Percentiles rank a stretch among this genome's conserved stretches.
These are phyloP conservation scores for Lactifluus echinatus DNA, from an alignment of 768 basidiomycete species.

Conservation along the genomic window DNA sequence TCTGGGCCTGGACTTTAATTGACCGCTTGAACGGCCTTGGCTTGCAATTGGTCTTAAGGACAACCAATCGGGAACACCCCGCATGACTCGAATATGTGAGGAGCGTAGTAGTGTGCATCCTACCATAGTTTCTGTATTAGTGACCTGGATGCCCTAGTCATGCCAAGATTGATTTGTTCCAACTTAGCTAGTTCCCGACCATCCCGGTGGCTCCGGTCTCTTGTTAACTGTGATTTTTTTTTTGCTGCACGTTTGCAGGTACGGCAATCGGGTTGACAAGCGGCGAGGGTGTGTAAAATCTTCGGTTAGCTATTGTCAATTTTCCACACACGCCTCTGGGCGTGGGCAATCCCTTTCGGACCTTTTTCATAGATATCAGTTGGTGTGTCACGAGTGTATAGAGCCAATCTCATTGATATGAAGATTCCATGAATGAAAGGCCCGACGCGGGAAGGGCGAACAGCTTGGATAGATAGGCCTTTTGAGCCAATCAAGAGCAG, in stretches of 20 bases:
- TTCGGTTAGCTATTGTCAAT: not conserved
- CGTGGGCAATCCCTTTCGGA: too few species aligned
- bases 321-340: too few species aligned
- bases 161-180: not conserved
- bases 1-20: too few species aligned
- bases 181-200: not conserved
- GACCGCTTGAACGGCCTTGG: not conserved
- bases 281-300: not conserved
- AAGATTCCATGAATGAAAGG: too few species aligned
- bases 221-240: not conserved
- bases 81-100: too few species aligned
- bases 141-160: not conserved
- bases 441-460: too few species aligned
- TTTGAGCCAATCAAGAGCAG: not conserved
- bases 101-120: too few species aligned
- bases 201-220: not conserved
- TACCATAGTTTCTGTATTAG: too few species aligned
- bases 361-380: not conserved
- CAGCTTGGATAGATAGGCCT: too few species aligned
- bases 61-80: not conserved
- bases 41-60: too few species aligned
- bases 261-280: not conserved
- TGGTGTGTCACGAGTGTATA: not conserved
- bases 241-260: constrained; percentile 1
- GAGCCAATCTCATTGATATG: too few species aligned